Evolutionary conservation across 768 basidiomycete species (phyloP), one percentile per base, ranked within the genome.

Genomic region (Podaxis sp.): DNA sequence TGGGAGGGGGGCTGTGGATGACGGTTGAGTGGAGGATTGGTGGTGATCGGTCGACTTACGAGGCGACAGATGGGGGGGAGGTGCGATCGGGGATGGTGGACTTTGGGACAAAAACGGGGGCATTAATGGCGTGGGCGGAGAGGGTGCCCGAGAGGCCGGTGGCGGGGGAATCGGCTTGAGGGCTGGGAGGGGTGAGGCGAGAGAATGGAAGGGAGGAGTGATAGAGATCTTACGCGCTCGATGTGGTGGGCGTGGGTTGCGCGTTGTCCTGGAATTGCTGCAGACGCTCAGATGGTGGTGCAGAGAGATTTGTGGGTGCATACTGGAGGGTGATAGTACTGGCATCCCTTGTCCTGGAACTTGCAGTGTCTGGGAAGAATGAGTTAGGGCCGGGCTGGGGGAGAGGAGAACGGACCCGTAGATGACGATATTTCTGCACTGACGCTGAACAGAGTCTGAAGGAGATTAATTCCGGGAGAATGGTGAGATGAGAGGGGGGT

Each of bases 351-450:
- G 69, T 91, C 90, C 75, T 94, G 85, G 67, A 82, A 93, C 77
- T 90, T 89, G 79, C 94, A 96, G 61, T 81, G 87, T 46, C 93
- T 94, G 61, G 7, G 41, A 43, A 61, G 54, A 22, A 57, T 33
- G 25, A 38, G 52, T 60, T 57, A 51, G 38, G 40, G 36, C 7
- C 22, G 15, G 47, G 19, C 19, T 54, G 0, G 17, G 33, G 5
- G 29, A 33, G 13, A 13, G 46, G 29, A 64, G 66, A 76, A 95
- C 93, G 66, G 76, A 95, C 94, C 95, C 94, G 71, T 95, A 91
- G 65, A 96, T 95, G 73, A 91, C 78, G 56, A 95, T 86, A 79
- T 97, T 96, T 71, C 91, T 87, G 76, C 94, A 97, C 69, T 94
- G 90, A 57, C 89, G 85, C 72, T 88, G 87, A 13, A 83, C 80